Conservation (phyloP, 257 asterid species). For the Solanum verrucosum region DNA sequence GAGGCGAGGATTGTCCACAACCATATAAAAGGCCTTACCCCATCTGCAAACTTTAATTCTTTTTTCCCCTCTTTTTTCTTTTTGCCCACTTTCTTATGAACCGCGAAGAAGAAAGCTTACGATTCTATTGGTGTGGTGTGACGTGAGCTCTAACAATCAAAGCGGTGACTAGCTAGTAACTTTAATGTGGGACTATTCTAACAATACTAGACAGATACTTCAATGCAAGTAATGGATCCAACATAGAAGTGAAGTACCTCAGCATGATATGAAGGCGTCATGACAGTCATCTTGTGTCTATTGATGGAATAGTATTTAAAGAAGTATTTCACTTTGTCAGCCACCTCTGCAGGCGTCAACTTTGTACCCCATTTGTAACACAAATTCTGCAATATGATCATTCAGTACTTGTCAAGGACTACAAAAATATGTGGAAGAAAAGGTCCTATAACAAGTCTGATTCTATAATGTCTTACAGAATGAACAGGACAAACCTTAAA, state of each 20-base stretch:
- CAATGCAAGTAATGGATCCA: neutral
- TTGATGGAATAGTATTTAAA: conserved; percentile 88
- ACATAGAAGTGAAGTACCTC: conserved; percentile 41
- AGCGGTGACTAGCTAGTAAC: neutral
- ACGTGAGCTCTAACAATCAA: neutral
- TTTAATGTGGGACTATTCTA: neutral
- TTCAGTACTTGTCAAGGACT: neutral
- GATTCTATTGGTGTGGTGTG: neutral
- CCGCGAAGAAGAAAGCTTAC: neutral
- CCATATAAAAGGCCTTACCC: neutral
- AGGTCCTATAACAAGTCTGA: neutral
- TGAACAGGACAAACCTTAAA: conserved; percentile 53
- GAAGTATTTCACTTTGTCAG: conserved; percentile 82
- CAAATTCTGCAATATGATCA: conserved; percentile 47
- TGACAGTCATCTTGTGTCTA: conserved; percentile 89
- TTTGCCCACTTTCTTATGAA: neutral
- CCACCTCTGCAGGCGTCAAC: conserved; percentile 67
- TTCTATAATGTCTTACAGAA: neutral
- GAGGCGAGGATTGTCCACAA: neutral
- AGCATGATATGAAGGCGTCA: conserved; percentile 90
- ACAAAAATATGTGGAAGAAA: neutral
- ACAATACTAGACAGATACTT: neutral
- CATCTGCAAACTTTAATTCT: neutral
- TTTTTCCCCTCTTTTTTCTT: neutral
- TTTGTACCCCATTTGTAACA: conserved; percentile 87